Conservation (phyloP, 1,284 basidiomycete genomes). For the Malassezia dermatis region DNA sequence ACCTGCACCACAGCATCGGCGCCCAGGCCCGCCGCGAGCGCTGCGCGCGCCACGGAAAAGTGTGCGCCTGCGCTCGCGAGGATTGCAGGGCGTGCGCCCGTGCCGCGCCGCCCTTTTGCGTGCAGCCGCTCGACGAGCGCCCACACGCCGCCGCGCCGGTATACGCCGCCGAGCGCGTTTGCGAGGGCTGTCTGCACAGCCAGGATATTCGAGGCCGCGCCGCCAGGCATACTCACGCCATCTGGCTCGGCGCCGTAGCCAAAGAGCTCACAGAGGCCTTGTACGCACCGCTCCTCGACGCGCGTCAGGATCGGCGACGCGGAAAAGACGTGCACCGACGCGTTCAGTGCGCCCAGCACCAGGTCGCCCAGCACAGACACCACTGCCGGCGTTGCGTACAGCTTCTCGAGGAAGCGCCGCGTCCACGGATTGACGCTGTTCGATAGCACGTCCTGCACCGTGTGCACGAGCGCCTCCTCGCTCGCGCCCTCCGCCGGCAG, state of each 20-base stretch:
- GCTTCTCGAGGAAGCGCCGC: constrained; percentile 42
- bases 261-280: constrained; percentile 28
- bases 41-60: constrained; percentile 48
- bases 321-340: constrained; percentile 50
- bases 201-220: constrained; percentile 48
- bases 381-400: constrained; percentile 49
- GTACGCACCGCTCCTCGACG: constrained; percentile 35
- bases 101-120: constrained; percentile 12
- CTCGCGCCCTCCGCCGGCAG: constrained; percentile 17
- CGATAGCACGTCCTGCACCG: constrained; percentile 24
- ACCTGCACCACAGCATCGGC: constrained; percentile 45
- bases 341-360: constrained; percentile 48
- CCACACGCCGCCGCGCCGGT: constrained; percentile 39
- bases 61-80: constrained; percentile 49
- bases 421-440: constrained; percentile 44
- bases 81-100: constrained; percentile 35
- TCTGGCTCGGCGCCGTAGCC: constrained; percentile 26
- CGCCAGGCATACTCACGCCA: constrained; percentile 48
- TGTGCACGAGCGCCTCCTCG: constrained; percentile 17
- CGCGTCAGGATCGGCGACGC: constrained; percentile 49
- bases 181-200: constrained; percentile 49
- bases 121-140: constrained; percentile 21
- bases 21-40: constrained; percentile 49
- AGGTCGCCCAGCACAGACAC: constrained; percentile 49
- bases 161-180: constrained; percentile 44